phyloP scores from a whole-genome alignment of 1,284 basidiomycete species.

The Serendipita sp. region DNA sequence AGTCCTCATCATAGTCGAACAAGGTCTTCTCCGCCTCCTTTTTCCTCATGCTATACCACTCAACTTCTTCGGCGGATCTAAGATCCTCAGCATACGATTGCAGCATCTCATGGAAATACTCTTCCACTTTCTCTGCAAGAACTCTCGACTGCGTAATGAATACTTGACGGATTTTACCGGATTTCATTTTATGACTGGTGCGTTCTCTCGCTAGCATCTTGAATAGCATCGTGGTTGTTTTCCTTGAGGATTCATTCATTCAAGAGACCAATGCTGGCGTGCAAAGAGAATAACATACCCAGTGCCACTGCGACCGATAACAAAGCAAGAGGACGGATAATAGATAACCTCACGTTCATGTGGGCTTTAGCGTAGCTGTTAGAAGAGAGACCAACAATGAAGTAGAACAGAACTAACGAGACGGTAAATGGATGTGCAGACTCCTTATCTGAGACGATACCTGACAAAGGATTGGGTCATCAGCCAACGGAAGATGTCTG shows the following conservation, averaged over 20 bases:
- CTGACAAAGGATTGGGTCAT: conserved; percentile 21
- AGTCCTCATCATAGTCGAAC: conserved; percentile 36
- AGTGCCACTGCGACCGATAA: conserved; percentile 35
- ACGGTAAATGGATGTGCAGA: conserved; percentile 39
- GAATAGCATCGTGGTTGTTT: conserved; percentile 63
- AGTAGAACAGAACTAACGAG: conserved; percentile 25
- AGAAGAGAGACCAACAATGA: neutral
- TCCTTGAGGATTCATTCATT: conserved; percentile 44
- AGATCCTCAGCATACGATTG: conserved; percentile 31
- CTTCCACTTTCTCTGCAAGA: conserved; percentile 49
- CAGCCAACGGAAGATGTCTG: neutral
- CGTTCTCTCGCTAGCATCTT: conserved; percentile 56
- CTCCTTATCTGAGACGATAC: conserved; percentile 33
- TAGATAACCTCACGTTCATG: conserved; percentile 49
- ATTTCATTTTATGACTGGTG: conserved; percentile 26
- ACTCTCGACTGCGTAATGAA: conserved; percentile 59
- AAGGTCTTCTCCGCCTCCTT: conserved; percentile 23
- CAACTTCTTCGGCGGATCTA: conserved; percentile 27
- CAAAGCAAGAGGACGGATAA: conserved; percentile 45
- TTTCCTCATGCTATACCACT: conserved; percentile 15
- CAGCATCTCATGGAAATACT: conserved; percentile 43
- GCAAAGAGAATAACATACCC: conserved; percentile 22
- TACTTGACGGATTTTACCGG: conserved; percentile 41
- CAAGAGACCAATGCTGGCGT: neutral
- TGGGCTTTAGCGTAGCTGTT: conserved; percentile 29